phyloP scores from a whole-genome alignment of 345 rosid genomes.

The Theobroma cacao region DNA sequence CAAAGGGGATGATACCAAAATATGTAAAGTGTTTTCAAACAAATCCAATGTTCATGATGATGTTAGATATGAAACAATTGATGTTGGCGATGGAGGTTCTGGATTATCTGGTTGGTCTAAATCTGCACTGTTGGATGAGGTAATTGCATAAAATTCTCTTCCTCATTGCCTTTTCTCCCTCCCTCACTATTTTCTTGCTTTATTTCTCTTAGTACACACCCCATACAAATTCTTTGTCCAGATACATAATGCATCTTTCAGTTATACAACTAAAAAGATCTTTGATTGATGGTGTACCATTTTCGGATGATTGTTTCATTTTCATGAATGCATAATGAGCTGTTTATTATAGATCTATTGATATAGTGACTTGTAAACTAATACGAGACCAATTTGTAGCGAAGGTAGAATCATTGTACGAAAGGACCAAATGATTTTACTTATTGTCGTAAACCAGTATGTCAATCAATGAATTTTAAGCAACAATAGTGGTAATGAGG shows the following conservation, averaged over 20 bases:
- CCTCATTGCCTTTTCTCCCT: neutral
- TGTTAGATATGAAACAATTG: slow-evolving; percentile 17
- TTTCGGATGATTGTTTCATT: neutral
- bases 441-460: neutral
- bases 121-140: slow-evolving; percentile 67
- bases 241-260: neutral
- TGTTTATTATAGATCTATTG: too few relatives aligned
- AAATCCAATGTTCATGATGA: slow-evolving; percentile 23
- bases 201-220: neutral
- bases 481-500: neutral
- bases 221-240: neutral
- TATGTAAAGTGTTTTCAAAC: slow-evolving; percentile 29
- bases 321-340: neutral
- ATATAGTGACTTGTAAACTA: neutral
- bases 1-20: slow-evolving; percentile 23
- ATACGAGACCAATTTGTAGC: neutral
- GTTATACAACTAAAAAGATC: neutral
- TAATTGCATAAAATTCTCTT: slow-evolving; percentile 16
- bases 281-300: neutral
- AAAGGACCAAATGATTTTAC: neutral
- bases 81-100: slow-evolving; percentile 26
- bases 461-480: neutral
- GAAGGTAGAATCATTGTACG: neutral
- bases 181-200: neutral
- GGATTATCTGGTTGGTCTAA: slow-evolving; percentile 44